Evolutionary conservation across 2,329 filamentous ascomycete genomes (phyloP), one percentile per base, ranked within the genome.

Genomic region (Aspergillus pseudoterreus): DNA sequence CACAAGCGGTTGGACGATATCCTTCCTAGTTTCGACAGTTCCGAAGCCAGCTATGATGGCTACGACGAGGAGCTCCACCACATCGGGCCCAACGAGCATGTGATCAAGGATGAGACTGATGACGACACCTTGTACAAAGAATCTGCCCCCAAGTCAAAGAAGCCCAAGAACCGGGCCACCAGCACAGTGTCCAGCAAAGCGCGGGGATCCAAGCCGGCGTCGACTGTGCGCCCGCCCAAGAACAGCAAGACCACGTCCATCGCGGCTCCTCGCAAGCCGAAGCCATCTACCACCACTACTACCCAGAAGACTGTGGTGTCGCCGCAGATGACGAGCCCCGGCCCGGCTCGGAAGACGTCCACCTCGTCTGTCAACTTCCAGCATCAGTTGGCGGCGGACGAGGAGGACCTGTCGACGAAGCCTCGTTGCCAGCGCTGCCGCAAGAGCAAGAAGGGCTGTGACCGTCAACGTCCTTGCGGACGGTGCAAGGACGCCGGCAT

Each of bases 401-500:
- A 96, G 59, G 92, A 96, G 59, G 92, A 96, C 51, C 77, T 97
- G 17, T 96, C 92, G 0, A 92, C 88, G 59, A 96, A 97, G 75
- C 94, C 94, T 51, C 91, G 94, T 57, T 99, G 94, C 78, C 94
- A 99, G 71, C 88, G 94, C 52, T 99, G 94, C 79, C 88, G 94
- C 65, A 99, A 99, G 83, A 97, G 92, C 76, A 99, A 99, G 81
- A 99, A 99, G 76, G 94, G 94, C 11, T 99, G 94, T 69, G 94
- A 99, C 75, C 87, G 94, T 52, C 94, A 97, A 74, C 86, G 94
- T 36, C 94, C 94, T 24, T 99, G 94, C 67, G 90, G 91, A 50
- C 85, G 94, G 57, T 99, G 94, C 83, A 90, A 91, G 70, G 94
- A 99, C 74, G 94, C 94, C 41, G 94, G 94, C 17, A 90, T 99